These are phyloP conservation scores for Laburnicola sp. DNA, from an alignment of 2,329 filamentous ascomycete genomes.

Conservation along the genomic window DNA sequence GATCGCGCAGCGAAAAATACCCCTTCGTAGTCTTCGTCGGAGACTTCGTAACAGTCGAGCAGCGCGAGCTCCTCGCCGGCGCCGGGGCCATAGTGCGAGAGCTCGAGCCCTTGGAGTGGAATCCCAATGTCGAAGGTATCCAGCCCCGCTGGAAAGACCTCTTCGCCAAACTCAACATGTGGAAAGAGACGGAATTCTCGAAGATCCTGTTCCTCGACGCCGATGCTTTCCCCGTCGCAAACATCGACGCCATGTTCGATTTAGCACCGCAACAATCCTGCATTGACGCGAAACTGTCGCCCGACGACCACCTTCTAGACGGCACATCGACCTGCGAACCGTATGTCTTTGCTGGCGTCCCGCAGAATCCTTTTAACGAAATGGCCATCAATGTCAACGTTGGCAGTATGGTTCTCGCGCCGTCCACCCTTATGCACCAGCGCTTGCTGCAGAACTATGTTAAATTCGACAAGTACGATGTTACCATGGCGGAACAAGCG, in stretches of 20 bases:
- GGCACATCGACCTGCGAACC: conserved; percentile 31
- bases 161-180: conserved; percentile 44
- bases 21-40: conserved; percentile 42
- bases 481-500: conserved; percentile 39
- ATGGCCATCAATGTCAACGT: conserved; percentile 34
- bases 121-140: conserved; percentile 26
- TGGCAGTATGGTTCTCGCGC: conserved; percentile 38
- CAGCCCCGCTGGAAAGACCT: conserved; percentile 39
- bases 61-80: conserved; percentile 34
- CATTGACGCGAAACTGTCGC: conserved; percentile 22
- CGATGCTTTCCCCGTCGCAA: conserved; percentile 37
- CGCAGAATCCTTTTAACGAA: conserved; percentile 21
- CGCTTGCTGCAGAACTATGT: conserved; percentile 39
- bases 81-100: conserved; percentile 41
- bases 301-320: conserved; percentile 29
- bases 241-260: conserved; percentile 38
- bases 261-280: conserved; percentile 26
- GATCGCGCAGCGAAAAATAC: conserved; percentile 28
- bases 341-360: conserved; percentile 35
- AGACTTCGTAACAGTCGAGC: conserved; percentile 35
- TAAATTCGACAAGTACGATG: conserved; percentile 36
- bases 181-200: conserved; percentile 37
- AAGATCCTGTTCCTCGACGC: conserved; percentile 40
- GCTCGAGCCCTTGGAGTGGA: conserved; percentile 33
- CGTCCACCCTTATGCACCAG: conserved; percentile 33